Percentiles rank a stretch among this genome's conserved stretches.
phyloP scores from a whole-genome alignment of 2,329 filamentous ascomycete species.

The Trichophyton rubrum region DNA sequence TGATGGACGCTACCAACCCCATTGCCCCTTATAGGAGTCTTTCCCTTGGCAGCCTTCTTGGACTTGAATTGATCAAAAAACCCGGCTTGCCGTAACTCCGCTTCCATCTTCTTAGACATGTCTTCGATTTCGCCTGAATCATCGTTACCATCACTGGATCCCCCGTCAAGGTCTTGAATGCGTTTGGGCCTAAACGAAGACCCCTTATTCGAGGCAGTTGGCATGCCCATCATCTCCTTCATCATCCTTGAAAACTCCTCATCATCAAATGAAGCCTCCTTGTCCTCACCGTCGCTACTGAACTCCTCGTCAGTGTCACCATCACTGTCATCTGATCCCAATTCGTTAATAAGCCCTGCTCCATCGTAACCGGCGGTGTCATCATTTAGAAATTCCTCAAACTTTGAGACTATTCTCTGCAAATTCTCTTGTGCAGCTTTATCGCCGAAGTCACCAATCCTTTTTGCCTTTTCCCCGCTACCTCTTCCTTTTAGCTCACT shows the following conservation, averaged over 20 bases:
- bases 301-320: conserved; percentile 41
- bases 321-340: conserved; percentile 45
- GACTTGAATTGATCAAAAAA: conserved; percentile 26
- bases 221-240: conserved; percentile 76
- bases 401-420: conserved; percentile 83
- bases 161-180: conserved; percentile 6
- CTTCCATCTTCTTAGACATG: conserved; percentile 35
- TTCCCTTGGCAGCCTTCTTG: conserved; percentile 20
- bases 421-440: conserved; percentile 45
- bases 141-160: conserved; percentile 32
- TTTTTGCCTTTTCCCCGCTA: conserved; percentile 13
- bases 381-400: conserved; percentile 82
- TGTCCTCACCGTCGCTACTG: conserved; percentile 55
- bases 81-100: conserved; percentile 36
- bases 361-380: conserved; percentile 70
- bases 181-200: conserved; percentile 10
- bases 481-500: conserved; percentile 52
- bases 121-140: conserved; percentile 44
- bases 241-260: conserved; percentile 77
- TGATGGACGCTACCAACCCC: conserved; percentile 6
- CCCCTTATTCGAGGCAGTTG: conserved; percentile 25
- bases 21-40: conserved; percentile 15
- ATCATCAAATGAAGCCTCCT: conserved; percentile 70
- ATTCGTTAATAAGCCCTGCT: conserved; percentile 54
- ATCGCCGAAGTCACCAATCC: conserved; percentile 32